Percentiles rank a stretch among this genome's conserved stretches.
Evolutionary conservation across 2,329 filamentous ascomycete genomes (phyloP).

Genomic region (Chrysosporium queenslandicum): DNA sequence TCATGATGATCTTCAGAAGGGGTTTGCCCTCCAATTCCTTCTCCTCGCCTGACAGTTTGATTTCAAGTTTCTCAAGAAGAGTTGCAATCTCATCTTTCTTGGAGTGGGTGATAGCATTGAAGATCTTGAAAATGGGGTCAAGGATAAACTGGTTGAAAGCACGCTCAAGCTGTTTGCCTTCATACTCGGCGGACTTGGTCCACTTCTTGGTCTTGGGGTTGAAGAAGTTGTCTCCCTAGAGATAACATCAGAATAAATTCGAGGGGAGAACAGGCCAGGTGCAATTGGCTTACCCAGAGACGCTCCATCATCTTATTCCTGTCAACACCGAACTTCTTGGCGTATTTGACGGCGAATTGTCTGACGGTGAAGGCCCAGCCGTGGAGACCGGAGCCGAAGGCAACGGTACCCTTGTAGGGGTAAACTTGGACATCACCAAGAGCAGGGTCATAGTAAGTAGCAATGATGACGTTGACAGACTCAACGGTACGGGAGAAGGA

Average conservation of each 20-base stretch:
- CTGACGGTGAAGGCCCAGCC: slow-evolving; percentile 99
- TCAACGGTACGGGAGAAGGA: slow-evolving; percentile 99
- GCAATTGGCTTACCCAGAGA: slow-evolving; percentile 65
- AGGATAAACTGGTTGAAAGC: slow-evolving; percentile 99
- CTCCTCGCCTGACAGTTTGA: slow-evolving; percentile 82
- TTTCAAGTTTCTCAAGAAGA: slow-evolving; percentile 84
- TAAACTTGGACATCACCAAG: slow-evolving; percentile 98
- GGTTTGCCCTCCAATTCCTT: slow-evolving; percentile 92
- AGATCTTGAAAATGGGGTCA: slow-evolving; percentile 99
- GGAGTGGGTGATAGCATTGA: slow-evolving; percentile 93
- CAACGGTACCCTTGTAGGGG: slow-evolving; percentile 93
- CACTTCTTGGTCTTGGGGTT: slow-evolving; percentile 99
- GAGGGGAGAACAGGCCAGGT: background rate
- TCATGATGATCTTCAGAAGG: slow-evolving; percentile 96
- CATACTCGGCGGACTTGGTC: slow-evolving; percentile 74
- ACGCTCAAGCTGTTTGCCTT: slow-evolving; percentile 88
- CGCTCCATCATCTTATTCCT: slow-evolving; percentile 99
- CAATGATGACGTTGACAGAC: slow-evolving; percentile 99
- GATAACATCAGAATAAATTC: background rate
- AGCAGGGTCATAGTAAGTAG: slow-evolving; percentile 93
- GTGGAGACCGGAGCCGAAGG: slow-evolving; percentile 98
- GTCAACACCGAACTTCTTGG: slow-evolving; percentile 99
- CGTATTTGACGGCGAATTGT: slow-evolving; percentile 90
- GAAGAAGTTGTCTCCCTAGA: slow-evolving; percentile 92
- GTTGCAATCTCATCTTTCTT: slow-evolving; percentile 83